Percentiles rank a stretch among this genome's conserved stretches.
Conservation (phyloP, 2,329 filamentous ascomycete species). For the Talaromyces sp. region DNA sequence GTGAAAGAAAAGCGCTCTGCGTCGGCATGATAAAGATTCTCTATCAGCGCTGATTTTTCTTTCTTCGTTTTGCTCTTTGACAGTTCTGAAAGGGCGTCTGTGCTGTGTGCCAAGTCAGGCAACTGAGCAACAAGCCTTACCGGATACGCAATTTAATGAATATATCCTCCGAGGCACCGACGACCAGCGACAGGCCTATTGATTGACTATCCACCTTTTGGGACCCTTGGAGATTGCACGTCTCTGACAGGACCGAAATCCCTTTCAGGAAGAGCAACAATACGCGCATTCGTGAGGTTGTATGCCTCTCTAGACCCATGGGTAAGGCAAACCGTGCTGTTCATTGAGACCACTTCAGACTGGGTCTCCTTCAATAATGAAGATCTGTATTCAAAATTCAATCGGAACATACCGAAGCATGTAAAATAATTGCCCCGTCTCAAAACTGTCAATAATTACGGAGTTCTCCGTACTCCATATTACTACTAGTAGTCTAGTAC, state of each 20-base stretch:
- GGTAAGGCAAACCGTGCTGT: neutral
- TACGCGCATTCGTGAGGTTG: too few species aligned
- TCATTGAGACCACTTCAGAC: neutral
- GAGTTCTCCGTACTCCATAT: too few species aligned
- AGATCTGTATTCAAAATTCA: neutral
- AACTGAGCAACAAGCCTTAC: neutral
- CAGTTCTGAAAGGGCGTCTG: too few species aligned
- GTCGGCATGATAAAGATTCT: neutral
- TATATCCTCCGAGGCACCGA: neutral
- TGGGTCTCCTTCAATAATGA: neutral
- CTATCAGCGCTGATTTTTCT: neutral
- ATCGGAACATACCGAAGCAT: neutral
- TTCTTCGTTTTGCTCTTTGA: too few species aligned
- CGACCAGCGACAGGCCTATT: neutral
- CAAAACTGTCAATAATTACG: too few species aligned
- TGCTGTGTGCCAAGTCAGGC: too few species aligned
- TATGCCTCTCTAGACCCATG: neutral
- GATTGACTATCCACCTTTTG: neutral
- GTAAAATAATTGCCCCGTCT: neutral
- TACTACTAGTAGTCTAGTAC: too few species aligned
- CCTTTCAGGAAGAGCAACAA: neutral
- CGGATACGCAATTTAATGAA: neutral
- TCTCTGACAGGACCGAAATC: neutral
- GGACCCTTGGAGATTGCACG: neutral
- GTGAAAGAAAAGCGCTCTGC: constrained; percentile 16